These are phyloP conservation scores for Dactylellina haptotyla DNA, from an alignment of 2,329 filamentous ascomycete genomes.

Conservation along the genomic window DNA sequence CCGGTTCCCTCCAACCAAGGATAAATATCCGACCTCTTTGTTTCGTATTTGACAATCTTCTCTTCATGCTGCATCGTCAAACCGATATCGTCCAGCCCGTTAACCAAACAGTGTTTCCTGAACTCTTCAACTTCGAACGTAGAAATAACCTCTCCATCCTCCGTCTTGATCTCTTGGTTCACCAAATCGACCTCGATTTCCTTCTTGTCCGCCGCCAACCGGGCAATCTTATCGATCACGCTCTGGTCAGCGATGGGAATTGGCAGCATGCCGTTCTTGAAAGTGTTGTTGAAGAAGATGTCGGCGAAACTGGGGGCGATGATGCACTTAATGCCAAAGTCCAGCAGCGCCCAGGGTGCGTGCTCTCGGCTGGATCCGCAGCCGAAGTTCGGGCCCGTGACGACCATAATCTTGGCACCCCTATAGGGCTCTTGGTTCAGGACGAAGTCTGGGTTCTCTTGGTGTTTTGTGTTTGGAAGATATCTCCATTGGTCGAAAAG, in stretches of 20 bases:
- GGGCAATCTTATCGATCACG: conserved; percentile 75
- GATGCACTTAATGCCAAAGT: conserved; percentile 94
- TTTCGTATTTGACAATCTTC: conserved; percentile 86
- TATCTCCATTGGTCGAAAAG: conserved; percentile 88
- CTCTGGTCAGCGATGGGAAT: conserved; percentile 76
- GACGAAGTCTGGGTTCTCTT: conserved; percentile 81
- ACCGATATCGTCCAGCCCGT: conserved; percentile 94
- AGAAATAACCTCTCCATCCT: conserved; percentile 76
- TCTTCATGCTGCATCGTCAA: conserved; percentile 91
- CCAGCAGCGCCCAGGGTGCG: conserved; percentile 94
- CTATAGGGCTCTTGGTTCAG: conserved; percentile 91
- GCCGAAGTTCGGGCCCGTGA: conserved; percentile 92
- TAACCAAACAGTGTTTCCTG: conserved; percentile 90
- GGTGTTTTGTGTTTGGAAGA: conserved; percentile 70
- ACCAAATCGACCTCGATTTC: conserved; percentile 91
- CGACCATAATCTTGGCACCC: conserved; percentile 85
- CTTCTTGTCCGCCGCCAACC: conserved; percentile 78
- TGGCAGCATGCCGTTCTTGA: conserved; percentile 99
- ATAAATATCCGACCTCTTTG: conserved; percentile 77
- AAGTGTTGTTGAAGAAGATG: conserved; percentile 99
- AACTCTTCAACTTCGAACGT: conserved; percentile 91
- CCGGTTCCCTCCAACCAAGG: conserved; percentile 91
- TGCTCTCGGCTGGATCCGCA: conserved; percentile 94
- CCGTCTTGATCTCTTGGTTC: conserved; percentile 82
- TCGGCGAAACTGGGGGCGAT: conserved; percentile 89